phyloP scores from a whole-genome alignment of 305 asterid species.

The Galium porrigens region DNA sequence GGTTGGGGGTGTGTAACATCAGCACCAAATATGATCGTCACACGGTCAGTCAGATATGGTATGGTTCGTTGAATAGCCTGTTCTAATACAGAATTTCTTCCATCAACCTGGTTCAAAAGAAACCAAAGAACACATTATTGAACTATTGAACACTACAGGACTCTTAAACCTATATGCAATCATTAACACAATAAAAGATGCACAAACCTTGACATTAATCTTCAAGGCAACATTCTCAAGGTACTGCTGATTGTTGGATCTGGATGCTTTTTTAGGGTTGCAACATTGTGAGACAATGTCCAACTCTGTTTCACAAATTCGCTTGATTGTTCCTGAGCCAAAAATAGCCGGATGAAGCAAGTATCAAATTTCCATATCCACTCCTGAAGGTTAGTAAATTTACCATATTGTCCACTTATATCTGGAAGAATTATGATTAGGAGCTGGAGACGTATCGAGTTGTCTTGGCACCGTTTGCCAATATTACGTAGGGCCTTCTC shows the following conservation, averaged over 20 bases:
- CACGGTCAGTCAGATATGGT: constrained; percentile 32
- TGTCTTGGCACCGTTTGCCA: constrained; percentile 11
- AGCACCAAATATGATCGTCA: constrained; percentile 76
- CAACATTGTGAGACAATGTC: constrained; percentile 88
- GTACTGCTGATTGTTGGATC: constrained; percentile 27
- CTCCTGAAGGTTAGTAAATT: constrained; percentile 10
- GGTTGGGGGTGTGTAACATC: constrained; percentile 87
- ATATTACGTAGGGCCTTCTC: constrained; percentile 34
- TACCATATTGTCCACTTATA: constrained; percentile 46
- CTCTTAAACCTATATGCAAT: neutral
- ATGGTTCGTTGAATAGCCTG: constrained; percentile 22
- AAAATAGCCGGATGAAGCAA: neutral
- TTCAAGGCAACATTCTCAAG: constrained; percentile 63
- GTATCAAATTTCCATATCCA: neutral
- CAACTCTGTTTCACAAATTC: constrained; percentile 64
- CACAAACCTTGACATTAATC: constrained; percentile 67
- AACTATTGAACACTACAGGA: neutral
- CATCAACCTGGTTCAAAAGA: constrained; percentile 51
- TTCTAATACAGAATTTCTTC: constrained; percentile 43
- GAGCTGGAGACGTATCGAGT: constrained; percentile 34
- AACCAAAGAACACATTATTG: neutral
- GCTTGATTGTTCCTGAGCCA: constrained; percentile 48
- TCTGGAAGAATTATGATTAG: constrained; percentile 64
- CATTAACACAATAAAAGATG: neutral
- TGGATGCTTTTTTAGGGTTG: constrained; percentile 30